Evolutionary conservation across 306 rosid species (phyloP), one percentile per base, ranked within the genome.

Genomic region (Hippophae rhamnoides): DNA sequence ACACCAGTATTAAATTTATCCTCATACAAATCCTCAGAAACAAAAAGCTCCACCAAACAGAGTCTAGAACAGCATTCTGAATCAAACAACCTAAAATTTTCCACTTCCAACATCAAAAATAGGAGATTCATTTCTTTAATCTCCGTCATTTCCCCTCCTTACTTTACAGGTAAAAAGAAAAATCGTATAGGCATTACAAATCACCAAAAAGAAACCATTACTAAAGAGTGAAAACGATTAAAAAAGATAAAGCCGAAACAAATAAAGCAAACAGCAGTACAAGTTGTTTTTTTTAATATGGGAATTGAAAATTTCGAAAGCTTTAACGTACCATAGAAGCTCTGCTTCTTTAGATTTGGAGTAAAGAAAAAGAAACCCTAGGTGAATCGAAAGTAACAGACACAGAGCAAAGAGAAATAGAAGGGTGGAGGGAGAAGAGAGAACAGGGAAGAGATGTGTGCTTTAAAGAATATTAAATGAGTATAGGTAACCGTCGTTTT

Each of bases 321-420:
- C 18, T 66, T 43, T 43, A 69, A 73, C 82, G 70, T 82, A 87
- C 93, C 89, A 42, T 71, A 38, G 73, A 71, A 58, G 79, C 65
- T 52, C 57, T 31, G 38, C 47, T 18, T 42, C 42, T 62, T 52
- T 51, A 58, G 77, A 67, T 60, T 80, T 82, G 18, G 66, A 74
- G 95, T 72, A 74, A 72, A 87, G 84, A 70, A 69, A 64, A 73
- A 69, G 86, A 71, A 92, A 85, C 81, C 94, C 83, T 73, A 80
- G 68, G 70, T 56, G 61, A 50, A 84, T 31, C 38, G 38, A 31
- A 31, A 31, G 38, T 31, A 2, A 31, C 3, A 31, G 38, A 31
- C 38, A 31, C 38, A 31, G 38, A 4, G 5, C 38, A 31, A 31
- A 31, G 5, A 31, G 38, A 31, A 31, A 31, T 2, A 31, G 38